A percentile compares a stretch with the other conserved stretches of the same genome.
Conservation (phyloP, 2,329 filamentous ascomycete genomes). For the Alternaria sp. region DNA sequence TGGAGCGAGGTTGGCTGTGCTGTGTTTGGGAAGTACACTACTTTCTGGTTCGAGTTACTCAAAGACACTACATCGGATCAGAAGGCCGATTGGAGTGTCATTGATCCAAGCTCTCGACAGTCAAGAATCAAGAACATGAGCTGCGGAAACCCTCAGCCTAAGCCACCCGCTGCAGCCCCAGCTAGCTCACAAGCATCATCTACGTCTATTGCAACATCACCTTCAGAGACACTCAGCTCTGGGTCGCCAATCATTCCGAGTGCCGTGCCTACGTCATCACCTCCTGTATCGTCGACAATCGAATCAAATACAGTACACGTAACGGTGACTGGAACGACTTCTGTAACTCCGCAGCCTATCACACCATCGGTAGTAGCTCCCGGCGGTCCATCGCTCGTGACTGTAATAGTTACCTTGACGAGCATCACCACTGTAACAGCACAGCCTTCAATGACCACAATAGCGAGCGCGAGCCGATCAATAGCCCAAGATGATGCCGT, state of each 20-base stretch:
- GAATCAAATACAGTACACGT: constrained; percentile 6
- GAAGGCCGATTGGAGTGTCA: constrained; percentile 33
- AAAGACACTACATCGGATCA: constrained; percentile 27
- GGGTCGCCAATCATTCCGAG: neutral
- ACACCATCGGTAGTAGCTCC: neutral
- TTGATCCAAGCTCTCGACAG: constrained; percentile 22
- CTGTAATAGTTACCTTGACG: neutral
- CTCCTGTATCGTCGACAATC: neutral
- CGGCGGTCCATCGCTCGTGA: neutral
- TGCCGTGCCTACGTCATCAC: neutral
- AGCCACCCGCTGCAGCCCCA: neutral
- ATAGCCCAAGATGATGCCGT: neutral
- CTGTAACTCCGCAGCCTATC: neutral
- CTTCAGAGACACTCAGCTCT: neutral
- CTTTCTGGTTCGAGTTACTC: constrained; percentile 43
- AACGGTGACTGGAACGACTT: neutral
- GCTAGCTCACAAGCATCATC: neutral
- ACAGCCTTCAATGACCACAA: neutral
- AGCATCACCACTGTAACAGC: neutral
- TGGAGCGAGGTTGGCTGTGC: constrained; percentile 41
- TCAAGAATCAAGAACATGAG: constrained; percentile 29
- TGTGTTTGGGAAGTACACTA: constrained; percentile 38
- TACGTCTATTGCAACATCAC: neutral
- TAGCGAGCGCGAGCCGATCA: neutral
- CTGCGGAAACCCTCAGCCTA: constrained; percentile 15